Conservation (phyloP, 345 rosid species). For the Lenwebbia sp. region DNA sequence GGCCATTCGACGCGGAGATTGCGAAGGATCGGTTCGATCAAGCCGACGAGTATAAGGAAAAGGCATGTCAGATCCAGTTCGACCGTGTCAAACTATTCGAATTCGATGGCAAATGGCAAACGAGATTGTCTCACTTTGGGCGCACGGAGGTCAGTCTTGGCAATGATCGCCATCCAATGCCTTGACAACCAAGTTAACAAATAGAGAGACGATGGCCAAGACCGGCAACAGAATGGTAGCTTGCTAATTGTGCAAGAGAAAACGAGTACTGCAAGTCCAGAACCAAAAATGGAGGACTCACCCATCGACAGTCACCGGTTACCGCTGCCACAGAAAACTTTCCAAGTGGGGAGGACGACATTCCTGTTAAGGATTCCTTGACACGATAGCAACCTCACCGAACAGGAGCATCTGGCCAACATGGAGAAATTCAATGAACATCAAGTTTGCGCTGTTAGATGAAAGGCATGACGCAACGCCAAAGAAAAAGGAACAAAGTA, state of each 20-base stretch:
- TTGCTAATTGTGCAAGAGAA: background rate
- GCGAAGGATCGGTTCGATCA: background rate
- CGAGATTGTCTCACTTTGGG: background rate
- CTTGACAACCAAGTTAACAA: background rate
- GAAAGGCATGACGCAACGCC: background rate
- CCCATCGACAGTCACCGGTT: background rate
- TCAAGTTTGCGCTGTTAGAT: background rate
- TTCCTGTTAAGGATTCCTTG: background rate
- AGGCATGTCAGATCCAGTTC: background rate
- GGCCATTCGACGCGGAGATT: background rate
- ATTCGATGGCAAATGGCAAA: background rate
- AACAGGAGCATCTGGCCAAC: background rate
- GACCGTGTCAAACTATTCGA: background rate
- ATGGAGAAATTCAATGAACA: background rate
- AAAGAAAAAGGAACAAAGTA: background rate
- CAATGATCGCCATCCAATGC: background rate
- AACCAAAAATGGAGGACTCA: background rate
- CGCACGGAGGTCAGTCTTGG: background rate
- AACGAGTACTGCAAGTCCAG: background rate
- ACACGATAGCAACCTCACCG: background rate
- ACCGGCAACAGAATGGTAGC: background rate
- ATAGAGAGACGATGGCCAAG: background rate
- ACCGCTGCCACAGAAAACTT: background rate
- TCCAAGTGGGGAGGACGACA: background rate
- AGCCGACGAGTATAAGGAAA: background rate